Base-by-base conservation (phyloP, 2,329 filamentous ascomycete species). In the Claviceps paspali region DNA sequence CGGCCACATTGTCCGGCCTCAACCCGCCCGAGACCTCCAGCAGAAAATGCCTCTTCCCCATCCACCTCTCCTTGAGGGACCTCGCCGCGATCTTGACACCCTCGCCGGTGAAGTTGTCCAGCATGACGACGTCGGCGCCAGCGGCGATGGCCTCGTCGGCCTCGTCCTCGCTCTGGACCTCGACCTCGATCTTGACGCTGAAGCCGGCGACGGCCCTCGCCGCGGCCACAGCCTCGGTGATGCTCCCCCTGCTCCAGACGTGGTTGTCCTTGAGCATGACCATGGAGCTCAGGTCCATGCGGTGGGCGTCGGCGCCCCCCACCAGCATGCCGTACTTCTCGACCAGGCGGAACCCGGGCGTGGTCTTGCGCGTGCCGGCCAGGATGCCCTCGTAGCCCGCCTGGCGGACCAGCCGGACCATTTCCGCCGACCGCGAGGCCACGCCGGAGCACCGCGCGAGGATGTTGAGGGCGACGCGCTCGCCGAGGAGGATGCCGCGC, bases 181-280 rank as follows among this genome's bases (percentile, higher is more conserved):
- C 88, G 18, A 98, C 91, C 64, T 98, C 91, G 29, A 98, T 73
- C 68, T 96, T 98, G 41, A 94, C 68, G 29, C 82, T 76, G 60
- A 96, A 98, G 0, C 91, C 91, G 7, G 78, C 88, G 0, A 80
- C 84, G 9, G 77, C 69, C 55, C 84, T 84, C 18, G 91, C 91
- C 2, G 88, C 84, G 29, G 66, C 65, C 18, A 98, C 87, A 5
- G 91, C 91, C 17, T 82, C 76, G 1, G 81, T 77, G 57, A 98
- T 96, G 53, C 81, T 83, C 19, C 80, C 80, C 38, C 82, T 79
- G 44, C 84, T 85, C 81, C 88, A 95, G 40, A 98, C 80, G 61
- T 98, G 91, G 61, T 98, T 98, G 61, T 98, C 91, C 65, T 98
- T 98, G 46, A 98, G 70, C 91, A 98, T 98, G 39, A 87, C 87